These are phyloP conservation scores for Eucalyptus melliodora DNA, from an alignment of 345 rosid genomes.

Conservation along the genomic window DNA sequence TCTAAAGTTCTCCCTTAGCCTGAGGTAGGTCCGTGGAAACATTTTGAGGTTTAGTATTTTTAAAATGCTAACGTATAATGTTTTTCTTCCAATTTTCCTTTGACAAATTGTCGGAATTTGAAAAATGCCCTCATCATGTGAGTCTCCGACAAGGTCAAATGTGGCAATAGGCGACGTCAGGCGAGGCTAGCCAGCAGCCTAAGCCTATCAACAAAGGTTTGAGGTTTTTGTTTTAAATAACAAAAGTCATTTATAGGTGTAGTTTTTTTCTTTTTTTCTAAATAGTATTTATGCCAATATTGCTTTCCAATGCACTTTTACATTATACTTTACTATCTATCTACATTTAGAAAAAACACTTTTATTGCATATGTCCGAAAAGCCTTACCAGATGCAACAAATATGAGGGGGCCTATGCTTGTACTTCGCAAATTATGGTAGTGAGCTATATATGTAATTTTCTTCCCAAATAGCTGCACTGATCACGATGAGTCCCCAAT, in stretches of 20 bases:
- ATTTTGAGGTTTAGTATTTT: not conserved
- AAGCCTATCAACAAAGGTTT: not conserved
- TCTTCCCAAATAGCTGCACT: not conserved
- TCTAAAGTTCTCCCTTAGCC: not conserved
- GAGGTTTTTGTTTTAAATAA: not conserved
- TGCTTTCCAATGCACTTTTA: not conserved
- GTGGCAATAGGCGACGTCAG: not conserved
- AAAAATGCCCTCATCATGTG: not conserved
- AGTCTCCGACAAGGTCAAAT: not conserved
- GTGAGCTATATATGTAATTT: not conserved
- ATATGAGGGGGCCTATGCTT: no score
- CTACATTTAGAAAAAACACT: no score
- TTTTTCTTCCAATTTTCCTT: not conserved
- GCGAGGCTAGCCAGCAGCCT: not conserved
- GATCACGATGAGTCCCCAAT: not conserved
- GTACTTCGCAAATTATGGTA: not conserved
- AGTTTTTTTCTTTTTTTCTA: no score
- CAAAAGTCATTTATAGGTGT: not conserved
- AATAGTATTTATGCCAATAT: no score
- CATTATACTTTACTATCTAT: not conserved
- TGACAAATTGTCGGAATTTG: no score
- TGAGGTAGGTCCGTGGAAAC: not conserved
- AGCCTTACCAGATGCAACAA: not conserved
- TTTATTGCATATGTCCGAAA: not conserved
- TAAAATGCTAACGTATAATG: not conserved